A percentile compares a stretch with the other conserved stretches of the same genome.
These are phyloP conservation scores for Anethum foeniculum DNA, from an alignment of 140 eudicot species.

Conservation along the genomic window DNA sequence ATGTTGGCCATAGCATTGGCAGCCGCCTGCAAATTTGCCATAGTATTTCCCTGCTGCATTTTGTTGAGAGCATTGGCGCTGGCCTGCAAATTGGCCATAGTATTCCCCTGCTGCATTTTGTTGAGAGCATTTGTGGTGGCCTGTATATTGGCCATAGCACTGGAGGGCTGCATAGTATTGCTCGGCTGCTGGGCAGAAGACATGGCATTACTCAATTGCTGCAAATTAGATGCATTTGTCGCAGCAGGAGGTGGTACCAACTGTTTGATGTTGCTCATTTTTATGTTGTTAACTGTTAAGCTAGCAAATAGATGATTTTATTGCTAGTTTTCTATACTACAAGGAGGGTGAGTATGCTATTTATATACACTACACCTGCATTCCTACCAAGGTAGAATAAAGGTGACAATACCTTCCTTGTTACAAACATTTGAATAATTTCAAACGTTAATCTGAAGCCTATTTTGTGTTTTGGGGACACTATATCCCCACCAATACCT, in stretches of 20 bases:
- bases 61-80: slow-evolving; percentile 3
- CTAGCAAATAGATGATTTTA: not conserved
- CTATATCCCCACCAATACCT: not conserved
- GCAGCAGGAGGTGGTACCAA: slow-evolving; percentile 6
- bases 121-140: not conserved
- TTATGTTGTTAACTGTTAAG: not conserved
- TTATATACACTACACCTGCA: not conserved
- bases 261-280: slow-evolving; percentile 9
- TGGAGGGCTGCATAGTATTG: not conserved
- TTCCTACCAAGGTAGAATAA: not conserved
- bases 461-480: not conserved
- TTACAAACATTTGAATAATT: not conserved
- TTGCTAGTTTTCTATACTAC: not conserved
- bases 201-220: slow-evolving; percentile 4
- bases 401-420: slow-evolving; percentile 3
- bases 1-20: slow-evolving; percentile 7
- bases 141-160: not conserved
- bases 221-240: not conserved
- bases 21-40: slow-evolving; percentile 9
- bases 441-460: slow-evolving; percentile 7
- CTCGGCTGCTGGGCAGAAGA: slow-evolving; percentile 2
- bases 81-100: slow-evolving; percentile 6
- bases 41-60: slow-evolving; percentile 7
- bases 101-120: slow-evolving; percentile 5
- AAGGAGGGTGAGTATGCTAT: not conserved